These are phyloP conservation scores for Claviceps digitariae DNA, from an alignment of 2,329 filamentous ascomycete species.

Conservation along the genomic window DNA sequence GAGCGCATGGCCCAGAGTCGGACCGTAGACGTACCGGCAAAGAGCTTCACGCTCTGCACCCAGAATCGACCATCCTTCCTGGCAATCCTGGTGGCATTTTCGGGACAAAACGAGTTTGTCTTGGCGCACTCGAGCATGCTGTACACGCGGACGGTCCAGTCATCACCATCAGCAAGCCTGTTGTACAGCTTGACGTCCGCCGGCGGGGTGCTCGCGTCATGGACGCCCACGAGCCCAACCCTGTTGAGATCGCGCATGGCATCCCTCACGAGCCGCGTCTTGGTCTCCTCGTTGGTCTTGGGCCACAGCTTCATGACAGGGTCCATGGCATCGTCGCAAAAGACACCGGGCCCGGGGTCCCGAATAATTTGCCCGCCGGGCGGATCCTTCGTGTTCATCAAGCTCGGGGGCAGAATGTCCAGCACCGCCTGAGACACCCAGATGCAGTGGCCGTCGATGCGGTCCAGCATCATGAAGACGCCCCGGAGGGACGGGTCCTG, in stretches of 20 bases:
- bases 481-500: conserved; percentile 36
- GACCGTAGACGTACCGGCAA: conserved; percentile 44
- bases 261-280: conserved; percentile 38
- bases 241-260: conserved; percentile 51
- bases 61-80: conserved; percentile 36
- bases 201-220: conserved; percentile 51
- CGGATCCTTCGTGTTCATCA: conserved; percentile 27
- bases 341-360: conserved; percentile 50
- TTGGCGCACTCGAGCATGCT: conserved; percentile 54
- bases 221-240: conserved; percentile 53
- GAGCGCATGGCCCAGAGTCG: too few relatives aligned
- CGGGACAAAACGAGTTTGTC: conserved; percentile 47
- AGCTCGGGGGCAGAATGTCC: conserved; percentile 39
- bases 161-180: conserved; percentile 30
- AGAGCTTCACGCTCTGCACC: conserved; percentile 54
- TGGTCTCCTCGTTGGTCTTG: conserved; percentile 37
- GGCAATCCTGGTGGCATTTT: conserved; percentile 30
- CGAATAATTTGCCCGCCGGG: conserved; percentile 52
- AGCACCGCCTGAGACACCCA: conserved; percentile 56
- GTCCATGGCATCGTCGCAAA: conserved; percentile 63
- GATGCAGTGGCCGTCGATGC: conserved; percentile 56
- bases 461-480: conserved; percentile 54
- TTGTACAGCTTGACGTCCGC: conserved; percentile 40
- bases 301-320: conserved; percentile 44
- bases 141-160: conserved; percentile 51